Evolutionary conservation across 1,284 basidiomycete genomes (phyloP), one percentile per base, ranked within the genome.

Genomic region (Cutaneotrichosporon sp.): DNA sequence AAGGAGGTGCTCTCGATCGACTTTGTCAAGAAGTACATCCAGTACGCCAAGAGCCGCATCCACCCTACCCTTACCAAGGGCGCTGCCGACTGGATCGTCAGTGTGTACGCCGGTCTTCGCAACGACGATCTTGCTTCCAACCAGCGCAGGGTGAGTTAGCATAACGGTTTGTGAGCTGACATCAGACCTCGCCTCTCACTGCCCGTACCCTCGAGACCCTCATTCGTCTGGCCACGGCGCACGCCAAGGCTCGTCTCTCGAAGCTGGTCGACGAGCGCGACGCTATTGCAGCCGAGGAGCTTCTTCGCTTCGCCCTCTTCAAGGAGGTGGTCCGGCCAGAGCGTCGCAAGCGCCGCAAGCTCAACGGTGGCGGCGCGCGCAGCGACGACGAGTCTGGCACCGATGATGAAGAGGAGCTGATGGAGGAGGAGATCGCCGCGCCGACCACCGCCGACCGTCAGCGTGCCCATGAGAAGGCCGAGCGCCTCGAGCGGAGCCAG

Each of bases 21-120:
- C 5, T 99, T 99, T 75, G 88, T 99, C 76, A 99, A 99, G 81
- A 99, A 98, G 81, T 99, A 97, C 77, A 91, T 99, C 59, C 95
- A 99, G 80, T 98, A 98, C 76, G 91, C 97, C 56, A 99, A 98
- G 82, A 90, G 86, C 79, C 87, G 89, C 69, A 84, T 88, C 53
- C 84, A 90, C 69, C 97, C 97, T 1, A 87, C 85, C 29, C 82
- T 99, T 62, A 95, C 93, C 4, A 90, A 94, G 77, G 93, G 90
- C 22, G 97, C 97, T 1, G 92, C 95, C 58, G 94, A 98, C 76
- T 87, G 89, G 80, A 98, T 99, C 68, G 90, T 95, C 52, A 87
- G 90, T 54, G 92, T 95, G 34, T 99, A 99, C 81, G 89, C 94
- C 42, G 89, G 85, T 57, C 83, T 99, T 71, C 84, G 97, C 58